These are phyloP conservation scores for Schizothecium vesticola DNA, from an alignment of 495 filamentous ascomycete genomes.

Conservation along the genomic window DNA sequence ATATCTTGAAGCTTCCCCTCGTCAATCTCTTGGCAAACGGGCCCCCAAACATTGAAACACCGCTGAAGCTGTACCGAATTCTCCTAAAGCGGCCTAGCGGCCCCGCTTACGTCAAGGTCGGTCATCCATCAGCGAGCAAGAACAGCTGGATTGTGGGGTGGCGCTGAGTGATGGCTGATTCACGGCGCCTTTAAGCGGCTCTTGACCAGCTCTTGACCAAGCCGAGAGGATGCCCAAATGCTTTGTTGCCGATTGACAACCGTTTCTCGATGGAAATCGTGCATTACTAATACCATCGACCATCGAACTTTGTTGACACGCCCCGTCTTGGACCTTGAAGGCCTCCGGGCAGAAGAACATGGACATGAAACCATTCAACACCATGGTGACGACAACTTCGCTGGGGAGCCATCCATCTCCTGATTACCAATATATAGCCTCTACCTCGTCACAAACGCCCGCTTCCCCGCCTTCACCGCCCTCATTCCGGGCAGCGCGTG, in stretches of 20 bases:
- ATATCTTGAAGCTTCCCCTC: slow-evolving; percentile 20
- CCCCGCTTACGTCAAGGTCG: slow-evolving; percentile 18
- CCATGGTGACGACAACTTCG: background rate
- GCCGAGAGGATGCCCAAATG: no score
- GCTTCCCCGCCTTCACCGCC: slow-evolving; percentile 61
- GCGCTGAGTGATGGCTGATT: slow-evolving; percentile 13
- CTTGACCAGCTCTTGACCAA: background rate
- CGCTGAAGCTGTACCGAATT: background rate
- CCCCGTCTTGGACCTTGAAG: no score
- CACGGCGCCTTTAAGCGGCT: background rate
- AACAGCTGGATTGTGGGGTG: background rate
- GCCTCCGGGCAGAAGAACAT: background rate
- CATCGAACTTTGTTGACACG: background rate
- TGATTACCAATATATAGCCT: background rate
- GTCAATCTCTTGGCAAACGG: background rate
- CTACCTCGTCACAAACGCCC: slow-evolving; percentile 15
- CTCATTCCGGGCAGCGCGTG: slow-evolving; percentile 63
- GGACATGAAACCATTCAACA: background rate
- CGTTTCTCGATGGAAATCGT: background rate
- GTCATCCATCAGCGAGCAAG: slow-evolving; percentile 13
- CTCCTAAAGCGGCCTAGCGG: slow-evolving; percentile 4
- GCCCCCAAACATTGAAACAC: background rate
- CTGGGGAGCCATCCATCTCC: background rate
- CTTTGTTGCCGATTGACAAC: background rate
- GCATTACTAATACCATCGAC: background rate